Evolutionary conservation across 129 eudicot genomes (phyloP).

Genomic region (Solidago caesia): DNA sequence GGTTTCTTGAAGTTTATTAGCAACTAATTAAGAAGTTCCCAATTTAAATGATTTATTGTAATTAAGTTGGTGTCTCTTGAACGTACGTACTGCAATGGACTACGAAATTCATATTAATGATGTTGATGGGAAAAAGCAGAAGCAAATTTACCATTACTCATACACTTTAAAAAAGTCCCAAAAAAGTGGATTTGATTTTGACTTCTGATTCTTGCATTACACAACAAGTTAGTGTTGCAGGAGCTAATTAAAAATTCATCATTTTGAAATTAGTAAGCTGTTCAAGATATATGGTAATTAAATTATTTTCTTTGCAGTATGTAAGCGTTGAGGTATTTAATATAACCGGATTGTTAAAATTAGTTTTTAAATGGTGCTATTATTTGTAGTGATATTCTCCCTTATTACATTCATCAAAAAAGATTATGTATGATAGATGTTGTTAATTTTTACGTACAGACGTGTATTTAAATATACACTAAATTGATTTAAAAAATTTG

Average conservation of each 20-base stretch:
- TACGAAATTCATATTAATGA: slow-evolving; percentile 7
- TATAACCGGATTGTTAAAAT: no score
- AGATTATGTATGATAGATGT: no score
- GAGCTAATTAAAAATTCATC: slow-evolving; percentile 1
- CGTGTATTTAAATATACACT: no score
- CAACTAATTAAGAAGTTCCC: neutral
- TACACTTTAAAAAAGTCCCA: slow-evolving; percentile 17
- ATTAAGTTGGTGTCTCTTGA: slow-evolving; percentile 14
- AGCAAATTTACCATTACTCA: slow-evolving; percentile 3
- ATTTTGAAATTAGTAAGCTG: neutral
- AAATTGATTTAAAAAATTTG: no score
- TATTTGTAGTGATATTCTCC: no score
- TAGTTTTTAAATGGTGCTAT: no score
- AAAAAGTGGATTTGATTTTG: slow-evolving; percentile 9
- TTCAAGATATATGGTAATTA: neutral
- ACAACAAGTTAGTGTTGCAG: slow-evolving; percentile 8
- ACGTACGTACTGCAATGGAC: neutral
- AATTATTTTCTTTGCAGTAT: no score
- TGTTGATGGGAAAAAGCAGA: slow-evolving; percentile 16
- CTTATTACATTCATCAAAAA: no score
- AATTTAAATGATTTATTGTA: slow-evolving; percentile 1
- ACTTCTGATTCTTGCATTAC: slow-evolving; percentile 24
- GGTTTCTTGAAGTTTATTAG: slow-evolving; percentile 8
- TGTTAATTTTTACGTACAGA: no score
- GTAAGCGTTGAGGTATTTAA: no score